Evolutionary conservation across 768 basidiomycete species (phyloP).

Genomic region (Tulasnella sp.): DNA sequence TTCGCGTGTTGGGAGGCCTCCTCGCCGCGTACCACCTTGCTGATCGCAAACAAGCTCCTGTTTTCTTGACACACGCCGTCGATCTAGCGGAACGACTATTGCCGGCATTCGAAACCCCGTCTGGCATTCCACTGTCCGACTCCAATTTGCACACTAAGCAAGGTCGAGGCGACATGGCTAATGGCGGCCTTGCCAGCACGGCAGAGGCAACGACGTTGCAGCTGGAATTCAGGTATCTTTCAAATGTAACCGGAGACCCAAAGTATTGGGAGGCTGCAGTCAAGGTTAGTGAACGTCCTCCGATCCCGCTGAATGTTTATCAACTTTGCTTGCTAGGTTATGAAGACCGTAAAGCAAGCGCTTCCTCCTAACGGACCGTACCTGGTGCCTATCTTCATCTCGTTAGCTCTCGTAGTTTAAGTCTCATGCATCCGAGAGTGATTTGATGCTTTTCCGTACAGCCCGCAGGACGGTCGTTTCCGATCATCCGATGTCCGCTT

Average conservation of each 20-base stretch:
- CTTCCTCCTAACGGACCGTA: conserved; percentile 36
- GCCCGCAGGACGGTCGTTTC: conserved; percentile 41
- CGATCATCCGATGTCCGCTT: conserved; percentile 67
- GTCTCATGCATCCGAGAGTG: background rate
- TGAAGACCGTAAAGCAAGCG: background rate
- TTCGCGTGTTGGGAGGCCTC: conserved; percentile 83
- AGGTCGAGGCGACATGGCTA: conserved; percentile 51
- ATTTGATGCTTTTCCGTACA: conserved; percentile 18
- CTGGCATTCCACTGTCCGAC: conserved; percentile 69
- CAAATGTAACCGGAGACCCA: conserved; percentile 60
- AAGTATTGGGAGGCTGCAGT: conserved; percentile 76
- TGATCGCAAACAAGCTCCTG: conserved; percentile 33
- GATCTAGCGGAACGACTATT: conserved; percentile 84
- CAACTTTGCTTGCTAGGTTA: background rate
- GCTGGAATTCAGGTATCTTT: conserved; percentile 85
- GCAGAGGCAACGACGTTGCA: conserved; percentile 86
- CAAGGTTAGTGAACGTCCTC: conserved; percentile 31
- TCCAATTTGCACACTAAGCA: conserved; percentile 56
- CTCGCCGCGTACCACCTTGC: conserved; percentile 78
- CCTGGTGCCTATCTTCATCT: conserved; percentile 74
- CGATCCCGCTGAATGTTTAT: background rate
- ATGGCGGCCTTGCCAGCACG: conserved; percentile 54
- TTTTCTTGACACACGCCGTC: conserved; percentile 64
- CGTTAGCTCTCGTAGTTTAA: conserved; percentile 38
- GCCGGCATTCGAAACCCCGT: conserved; percentile 67